These are phyloP conservation scores for Steccherinum ochraceum DNA, from an alignment of 768 basidiomycete species.

Conservation along the genomic window DNA sequence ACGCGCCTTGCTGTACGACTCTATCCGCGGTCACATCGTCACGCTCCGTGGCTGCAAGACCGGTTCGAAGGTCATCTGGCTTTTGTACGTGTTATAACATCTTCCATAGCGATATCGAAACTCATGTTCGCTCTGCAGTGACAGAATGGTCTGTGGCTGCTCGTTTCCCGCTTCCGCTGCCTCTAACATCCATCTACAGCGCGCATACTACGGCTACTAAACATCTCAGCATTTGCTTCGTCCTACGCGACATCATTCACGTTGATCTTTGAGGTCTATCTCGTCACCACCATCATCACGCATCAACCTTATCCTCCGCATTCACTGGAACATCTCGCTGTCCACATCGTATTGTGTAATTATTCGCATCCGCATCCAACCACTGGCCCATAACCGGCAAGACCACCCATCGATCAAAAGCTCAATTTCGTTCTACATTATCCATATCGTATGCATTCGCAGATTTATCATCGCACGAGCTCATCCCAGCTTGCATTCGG, in stretches of 20 bases:
- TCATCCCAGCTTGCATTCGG: not conserved
- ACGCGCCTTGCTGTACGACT: slow-evolving; percentile 74
- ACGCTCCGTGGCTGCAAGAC: slow-evolving; percentile 89
- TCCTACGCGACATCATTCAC: slow-evolving; percentile 21
- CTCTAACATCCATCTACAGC: slow-evolving; percentile 30
- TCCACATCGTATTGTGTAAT: not conserved
- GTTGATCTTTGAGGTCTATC: slow-evolving; percentile 18
- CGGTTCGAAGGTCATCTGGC: slow-evolving; percentile 88
- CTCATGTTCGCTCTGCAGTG: slow-evolving; percentile 35
- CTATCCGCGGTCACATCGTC: slow-evolving; percentile 82
- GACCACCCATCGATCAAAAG: not conserved
- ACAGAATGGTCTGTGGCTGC: slow-evolving; percentile 48
- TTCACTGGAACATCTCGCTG: not conserved
- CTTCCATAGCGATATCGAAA: too few relatives aligned
- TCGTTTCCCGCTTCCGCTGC: slow-evolving; percentile 1
- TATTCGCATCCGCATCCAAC: not conserved
- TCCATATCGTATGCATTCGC: not conserved
- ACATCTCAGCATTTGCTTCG: slow-evolving; percentile 16
- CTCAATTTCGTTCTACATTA: not conserved
- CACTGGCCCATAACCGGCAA: not conserved
- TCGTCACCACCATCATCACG: slow-evolving; percentile 1
- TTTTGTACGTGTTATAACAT: slow-evolving; percentile 45
- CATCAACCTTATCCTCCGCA: not conserved
- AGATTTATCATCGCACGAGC: not conserved
- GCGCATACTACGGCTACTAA: slow-evolving; percentile 60